Base-by-base conservation (phyloP, 116 monocot genomes). In the Papilionanthe hybrid region DNA sequence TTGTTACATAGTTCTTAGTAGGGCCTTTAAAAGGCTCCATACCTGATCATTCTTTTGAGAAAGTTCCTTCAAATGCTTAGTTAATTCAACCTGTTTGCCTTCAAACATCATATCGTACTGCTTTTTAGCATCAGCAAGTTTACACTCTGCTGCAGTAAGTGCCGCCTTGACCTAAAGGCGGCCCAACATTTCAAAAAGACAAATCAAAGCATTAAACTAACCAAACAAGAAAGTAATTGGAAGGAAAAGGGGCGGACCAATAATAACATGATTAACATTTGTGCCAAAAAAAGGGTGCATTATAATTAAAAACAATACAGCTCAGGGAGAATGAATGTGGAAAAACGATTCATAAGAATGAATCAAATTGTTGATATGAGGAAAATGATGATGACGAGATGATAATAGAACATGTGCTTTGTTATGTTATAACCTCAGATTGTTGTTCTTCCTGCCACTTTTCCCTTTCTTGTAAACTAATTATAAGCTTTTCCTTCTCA, bases 21-120 rank as follows among this genome's bases (percentile, higher is more conserved):
- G 75, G 15, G 72, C 42, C 25, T 65, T 17, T 67, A 11, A 27
- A 50, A 58, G 9, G 23, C 32, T 73, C 55, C 82, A 65, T 78
- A 93, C 98, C 93, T 92, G 98, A 77, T 99, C 98, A 89, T 99
- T 99, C 81, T 85, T 93, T 78, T 85, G 93, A 42, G 93, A 99
- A 76, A 99, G 86, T 74, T 99, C 95, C 78, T 93, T 99, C 75
- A 94, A 82, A 89, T 94, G 98, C 72, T 90, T 99, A 5, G 93
- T 87, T 55, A 94, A 86, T 82, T 99, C 95, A 78, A 92, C 71
- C 74, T 94, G 87, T 89, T 99, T 94, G n/a, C 86, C 82, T 85
- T 99, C 98, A 80, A 99, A 85, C 90, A 99, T 91, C 78, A 82
- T 18, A 82, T 99, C 91, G 84, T 90, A 94, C 56, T 94, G 93